phyloP scores from a whole-genome alignment of 2,329 filamentous ascomycete genomes.

The Pseudogymnoascus sp. region DNA sequence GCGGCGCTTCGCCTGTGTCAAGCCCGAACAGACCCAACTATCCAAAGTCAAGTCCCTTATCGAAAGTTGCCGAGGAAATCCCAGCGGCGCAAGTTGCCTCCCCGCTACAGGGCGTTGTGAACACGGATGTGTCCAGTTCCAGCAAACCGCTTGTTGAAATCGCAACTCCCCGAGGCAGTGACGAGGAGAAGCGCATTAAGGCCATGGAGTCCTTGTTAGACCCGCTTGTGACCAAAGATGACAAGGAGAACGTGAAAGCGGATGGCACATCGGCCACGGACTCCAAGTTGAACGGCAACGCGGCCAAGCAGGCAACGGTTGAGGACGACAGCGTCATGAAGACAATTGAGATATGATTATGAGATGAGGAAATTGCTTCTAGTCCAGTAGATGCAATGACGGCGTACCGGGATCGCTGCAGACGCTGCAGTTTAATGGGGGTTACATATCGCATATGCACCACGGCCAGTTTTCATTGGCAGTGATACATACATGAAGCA shows the following conservation, averaged over 20 bases:
- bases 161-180: conserved; percentile 25
- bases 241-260: conserved; percentile 24
- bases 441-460: conserved; percentile 5
- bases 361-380: conserved; percentile 5
- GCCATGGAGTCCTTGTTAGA: conserved; percentile 23
- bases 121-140: conserved; percentile 18
- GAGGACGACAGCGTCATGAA: conserved; percentile 29
- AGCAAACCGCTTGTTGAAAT: conserved; percentile 27
- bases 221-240: conserved; percentile 17
- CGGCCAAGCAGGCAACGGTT: conserved; percentile 21
- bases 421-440: conserved; percentile 3
- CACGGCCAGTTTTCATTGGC: conserved; percentile 3
- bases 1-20: conserved; percentile 51
- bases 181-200: conserved; percentile 21
- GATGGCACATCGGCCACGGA: conserved; percentile 13
- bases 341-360: conserved; percentile 28
- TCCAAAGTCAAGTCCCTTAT: conserved; percentile 63
- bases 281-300: conserved; percentile 18
- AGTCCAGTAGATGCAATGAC: conserved; percentile 5
- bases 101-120: conserved; percentile 13
- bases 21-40: conserved; percentile 59
- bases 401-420: conserved; percentile 4
- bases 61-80: conserved; percentile 64
- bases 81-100: conserved; percentile 18
- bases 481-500: conserved; percentile 5